Conservation (phyloP, 352 stramenopile genomes). For the Globisporangium radiosum region DNA sequence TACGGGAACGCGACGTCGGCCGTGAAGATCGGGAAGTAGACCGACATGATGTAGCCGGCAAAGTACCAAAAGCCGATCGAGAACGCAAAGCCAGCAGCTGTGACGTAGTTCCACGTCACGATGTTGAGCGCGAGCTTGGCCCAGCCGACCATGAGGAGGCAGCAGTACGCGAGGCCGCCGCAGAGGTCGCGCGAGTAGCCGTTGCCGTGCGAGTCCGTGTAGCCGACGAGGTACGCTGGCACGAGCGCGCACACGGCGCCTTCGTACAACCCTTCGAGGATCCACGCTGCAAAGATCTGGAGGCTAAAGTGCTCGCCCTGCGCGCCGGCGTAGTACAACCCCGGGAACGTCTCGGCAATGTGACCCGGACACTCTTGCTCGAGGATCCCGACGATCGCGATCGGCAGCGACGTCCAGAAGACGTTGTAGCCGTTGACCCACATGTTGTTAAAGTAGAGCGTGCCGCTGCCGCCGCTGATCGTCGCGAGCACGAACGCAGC, state of each 20-base stretch:
- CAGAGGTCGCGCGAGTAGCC: conserved; percentile 63
- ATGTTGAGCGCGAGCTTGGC: conserved; percentile 80
- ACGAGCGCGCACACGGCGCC: conserved; percentile 62
- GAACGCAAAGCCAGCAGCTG: conserved; percentile 36
- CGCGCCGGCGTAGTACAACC: conserved; percentile 72
- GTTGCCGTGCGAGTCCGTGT: conserved; percentile 54
- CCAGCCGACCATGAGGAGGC: conserved; percentile 76
- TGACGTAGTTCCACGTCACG: conserved; percentile 74
- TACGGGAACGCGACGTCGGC: conserved; percentile 75
- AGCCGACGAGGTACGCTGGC: conserved; percentile 48
- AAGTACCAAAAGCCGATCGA: conserved; percentile 79
- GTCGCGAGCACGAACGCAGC: conserved; percentile 87
- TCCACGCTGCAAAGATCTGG: conserved; percentile 75
- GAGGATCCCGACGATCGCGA: conserved; percentile 70
- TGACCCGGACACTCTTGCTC: conserved; percentile 74
- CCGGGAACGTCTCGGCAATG: conserved; percentile 72
- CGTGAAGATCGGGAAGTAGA: conserved; percentile 45
- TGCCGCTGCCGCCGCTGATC: conserved; percentile 63
- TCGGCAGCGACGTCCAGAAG: conserved; percentile 92
- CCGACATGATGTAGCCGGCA: conserved; percentile 54
- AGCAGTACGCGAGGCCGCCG: conserved; percentile 70
- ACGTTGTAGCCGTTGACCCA: conserved; percentile 96
- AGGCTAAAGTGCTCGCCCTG: conserved; percentile 81
- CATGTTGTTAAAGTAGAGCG: conserved; percentile 86
- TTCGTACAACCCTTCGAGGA: conserved; percentile 76